Base-by-base conservation (phyloP, 768 basidiomycete genomes). In the Lentinula boryana region DNA sequence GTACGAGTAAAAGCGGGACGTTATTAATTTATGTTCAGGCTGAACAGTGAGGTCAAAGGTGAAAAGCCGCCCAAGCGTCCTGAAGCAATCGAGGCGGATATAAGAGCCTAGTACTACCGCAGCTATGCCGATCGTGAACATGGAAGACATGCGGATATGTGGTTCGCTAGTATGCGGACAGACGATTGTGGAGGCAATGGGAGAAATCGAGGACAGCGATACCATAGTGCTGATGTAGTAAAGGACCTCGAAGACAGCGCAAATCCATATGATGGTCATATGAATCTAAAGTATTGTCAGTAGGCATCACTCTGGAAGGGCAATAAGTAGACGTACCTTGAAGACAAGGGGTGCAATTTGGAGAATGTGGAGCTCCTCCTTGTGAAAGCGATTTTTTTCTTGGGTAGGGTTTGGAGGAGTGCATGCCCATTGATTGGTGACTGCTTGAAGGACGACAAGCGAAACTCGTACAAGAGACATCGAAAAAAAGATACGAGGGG, bases 1-100 rank as follows among this genome's bases (percentile, higher is more conserved):
- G 60, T 78, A 77, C 5, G 69, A 60, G 66, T 84, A 84, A 61
- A 75, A 79, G 18, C 81, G 77, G n/a, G 69, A 67, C 2, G 81
- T 83, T 63, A 84, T 71, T 49, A 84, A 75, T 52, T 69, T 75
- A 70, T 85, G 84, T 35, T 72, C 68, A 1, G 82, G 81, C 58
- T 79, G 80, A 44, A 85, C 68, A 50, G 82, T 82, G 52, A 85
- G 75, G 65, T 84, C 83, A 67, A 84, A 85, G 0, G 84, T 84
- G 72, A 85, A 85, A 59, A 84, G 70, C 1, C 74, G 67, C 2
- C 83, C 84, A 21, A 85, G 80, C 23, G 79, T 75, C 58, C 69
- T 72, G 77, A 82, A 85, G 65, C 83, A 84, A 63, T 75, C 78
- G 16, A 83, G 67, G 41, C 83, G 81, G 63, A 84, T 76, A 68